Base-by-base conservation (phyloP, 108 stramenopile genomes). In the Cyclotella cryptica region DNA sequence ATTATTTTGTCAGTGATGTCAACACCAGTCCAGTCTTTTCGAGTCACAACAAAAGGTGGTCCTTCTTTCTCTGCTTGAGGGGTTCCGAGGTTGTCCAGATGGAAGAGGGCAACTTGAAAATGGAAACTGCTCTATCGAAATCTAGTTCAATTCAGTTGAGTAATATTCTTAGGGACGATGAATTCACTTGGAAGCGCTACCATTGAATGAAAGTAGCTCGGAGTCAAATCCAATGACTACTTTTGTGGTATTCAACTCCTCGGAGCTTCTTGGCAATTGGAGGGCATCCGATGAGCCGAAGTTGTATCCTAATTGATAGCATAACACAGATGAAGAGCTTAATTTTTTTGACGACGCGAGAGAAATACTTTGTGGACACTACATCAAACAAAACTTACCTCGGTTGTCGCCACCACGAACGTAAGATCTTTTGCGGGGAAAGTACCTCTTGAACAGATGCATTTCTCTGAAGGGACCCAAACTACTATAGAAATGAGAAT, bases 221-320 rank as follows among this genome's bases (percentile, higher is more conserved):
- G 60, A 44, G 29, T 72, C 71, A 61, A 72, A 72, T n/a, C 46
- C 71, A 55, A 72, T 42, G 18, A 72, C 40, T 28, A 72, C 21
- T 72, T 72, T 72, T 46, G 59, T 44, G 3, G 54, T 43, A 40
- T 66, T 22, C 10, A 44, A 66, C 22, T 46, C 44, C 14, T 66
- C 45, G 10, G 41, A 15, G 12, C 26, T 46, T 66, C 65, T 44
- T 43, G 41, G 17, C 44, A 66, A 22, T 22, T 66, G 44, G 3
- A 66, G 22, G 26, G 22, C 1, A 46, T 66, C 43, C 5, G 18
- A 41, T 6, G 65, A 24, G 7, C 65, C 65, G 24, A 44, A 66
- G 17, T 45, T 46, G 22, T 57, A 1, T 12, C 12, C 55, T 57
- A 35, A 2, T 35, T 35, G 35, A 35, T 35, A 35, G 6, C 35